Conservation (phyloP, 306 rosid species). For the Potentilla sterilis region DNA sequence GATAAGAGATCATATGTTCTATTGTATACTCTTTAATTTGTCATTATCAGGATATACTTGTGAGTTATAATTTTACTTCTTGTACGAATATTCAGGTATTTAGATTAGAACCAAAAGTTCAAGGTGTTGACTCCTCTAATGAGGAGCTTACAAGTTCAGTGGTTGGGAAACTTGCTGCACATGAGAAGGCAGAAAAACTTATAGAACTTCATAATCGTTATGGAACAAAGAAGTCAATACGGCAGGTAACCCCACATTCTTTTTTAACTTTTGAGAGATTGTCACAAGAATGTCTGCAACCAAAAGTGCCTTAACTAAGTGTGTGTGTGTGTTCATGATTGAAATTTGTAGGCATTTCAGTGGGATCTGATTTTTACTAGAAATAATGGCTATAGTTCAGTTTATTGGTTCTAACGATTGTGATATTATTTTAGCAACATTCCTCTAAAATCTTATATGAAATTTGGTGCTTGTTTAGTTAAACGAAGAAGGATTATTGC, state of each 20-base stretch:
- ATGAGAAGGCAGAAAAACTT: constrained; percentile 28
- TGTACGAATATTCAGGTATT: constrained; percentile 48
- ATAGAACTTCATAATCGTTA: constrained; percentile 34
- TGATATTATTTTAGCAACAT: neutral
- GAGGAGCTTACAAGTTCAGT: constrained; percentile 35
- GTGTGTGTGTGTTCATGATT: neutral
- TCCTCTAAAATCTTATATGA: too few species aligned
- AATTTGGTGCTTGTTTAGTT: neutral
- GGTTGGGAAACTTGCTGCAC: constrained; percentile 37
- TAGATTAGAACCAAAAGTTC: constrained; percentile 76
- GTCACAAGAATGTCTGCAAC: neutral
- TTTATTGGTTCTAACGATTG: neutral
- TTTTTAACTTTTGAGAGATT: neutral
- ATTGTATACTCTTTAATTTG: neutral
- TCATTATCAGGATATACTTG: neutral
- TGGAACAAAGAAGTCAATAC: constrained; percentile 58
- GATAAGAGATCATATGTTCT: neutral
- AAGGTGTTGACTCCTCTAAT: constrained; percentile 35
- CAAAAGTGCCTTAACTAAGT: neutral
- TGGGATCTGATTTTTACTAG: too few species aligned
- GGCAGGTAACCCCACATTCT: constrained; percentile 36
- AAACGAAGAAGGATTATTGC: neutral
- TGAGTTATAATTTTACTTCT: constrained; percentile 11
- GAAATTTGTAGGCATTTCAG: too few species aligned
- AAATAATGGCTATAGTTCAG: neutral